These are phyloP conservation scores for Extremus antarcticus DNA, from an alignment of 495 filamentous ascomycete species.

Conservation along the genomic window DNA sequence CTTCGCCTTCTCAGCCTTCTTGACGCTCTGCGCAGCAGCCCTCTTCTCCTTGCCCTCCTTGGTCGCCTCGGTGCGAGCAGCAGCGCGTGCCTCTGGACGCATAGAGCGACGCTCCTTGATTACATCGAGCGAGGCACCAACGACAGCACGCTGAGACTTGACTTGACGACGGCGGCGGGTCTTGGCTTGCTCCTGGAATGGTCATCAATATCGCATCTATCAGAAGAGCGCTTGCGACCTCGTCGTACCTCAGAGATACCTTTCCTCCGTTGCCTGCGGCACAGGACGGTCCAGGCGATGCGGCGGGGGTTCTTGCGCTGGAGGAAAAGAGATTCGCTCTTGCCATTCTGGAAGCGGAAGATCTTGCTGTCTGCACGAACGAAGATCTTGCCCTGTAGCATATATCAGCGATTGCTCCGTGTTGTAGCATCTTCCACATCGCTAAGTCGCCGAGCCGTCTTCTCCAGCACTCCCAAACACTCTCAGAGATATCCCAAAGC, in stretches of 20 bases:
- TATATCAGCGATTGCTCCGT: not conserved
- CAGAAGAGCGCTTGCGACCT: too few relatives aligned
- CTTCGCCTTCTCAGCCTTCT: constrained; percentile 99
- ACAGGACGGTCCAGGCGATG: constrained; percentile 97
- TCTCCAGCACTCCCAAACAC: not conserved
- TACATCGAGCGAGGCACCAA: constrained; percentile 95
- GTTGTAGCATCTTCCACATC: not conserved
- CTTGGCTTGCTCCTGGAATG: constrained; percentile 97
- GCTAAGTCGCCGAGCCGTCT: not conserved
- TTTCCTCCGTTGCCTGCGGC: constrained; percentile 98
- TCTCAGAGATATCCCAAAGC: not conserved
- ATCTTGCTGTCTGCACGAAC: constrained; percentile 99
- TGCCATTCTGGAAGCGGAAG: constrained; percentile 99
- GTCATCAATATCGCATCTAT: too few relatives aligned
- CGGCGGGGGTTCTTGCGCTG: constrained; percentile 99
- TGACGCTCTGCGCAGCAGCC: constrained; percentile 67
- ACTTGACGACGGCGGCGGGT: constrained; percentile 96
- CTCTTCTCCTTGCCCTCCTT: constrained; percentile 97
- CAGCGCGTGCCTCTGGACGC: constrained; percentile 88
- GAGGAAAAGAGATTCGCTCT: constrained; percentile 98
- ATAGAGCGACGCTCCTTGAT: constrained; percentile 96
- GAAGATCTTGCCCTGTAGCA: constrained; percentile 87
- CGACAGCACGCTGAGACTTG: constrained; percentile 97
- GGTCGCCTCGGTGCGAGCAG: constrained; percentile 84
- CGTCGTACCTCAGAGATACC: constrained; percentile 96